A percentile compares a stretch with the other conserved stretches of the same genome.
phyloP scores from a whole-genome alignment of 306 rosid species.

The Acacia confusa region DNA sequence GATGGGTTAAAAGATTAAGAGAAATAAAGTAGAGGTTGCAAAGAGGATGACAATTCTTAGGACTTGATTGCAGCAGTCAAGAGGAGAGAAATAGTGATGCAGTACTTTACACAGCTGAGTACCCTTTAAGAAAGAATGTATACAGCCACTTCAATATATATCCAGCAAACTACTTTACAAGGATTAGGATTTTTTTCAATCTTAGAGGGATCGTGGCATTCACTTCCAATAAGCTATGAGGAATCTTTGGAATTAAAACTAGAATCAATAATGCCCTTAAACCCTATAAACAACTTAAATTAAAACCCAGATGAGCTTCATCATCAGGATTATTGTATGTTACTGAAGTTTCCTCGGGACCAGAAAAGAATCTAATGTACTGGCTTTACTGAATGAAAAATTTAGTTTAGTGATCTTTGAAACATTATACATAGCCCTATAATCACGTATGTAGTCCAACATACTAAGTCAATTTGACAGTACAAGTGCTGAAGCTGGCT shows the following conservation, averaged over 20 bases:
- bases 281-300: background rate
- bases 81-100: background rate
- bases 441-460: background rate
- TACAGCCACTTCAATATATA: background rate
- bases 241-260: background rate
- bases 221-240: background rate
- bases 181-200: background rate
- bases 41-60: background rate
- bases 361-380: background rate
- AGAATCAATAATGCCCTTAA: background rate
- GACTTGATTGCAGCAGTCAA: background rate
- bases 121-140: background rate
- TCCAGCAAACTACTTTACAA: background rate
- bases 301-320: background rate
- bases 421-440: background rate
- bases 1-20: no score
- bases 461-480: background rate
- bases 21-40: background rate
- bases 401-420: background rate
- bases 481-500: background rate
- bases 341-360: background rate
- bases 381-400: background rate
- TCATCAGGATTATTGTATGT: background rate
- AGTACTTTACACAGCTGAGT: no score
- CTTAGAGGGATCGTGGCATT: background rate